Percentiles rank a stretch among this genome's conserved stretches.
Conservation (phyloP, 2,329 filamentous ascomycete genomes). For the Sclerotinia minor region DNA sequence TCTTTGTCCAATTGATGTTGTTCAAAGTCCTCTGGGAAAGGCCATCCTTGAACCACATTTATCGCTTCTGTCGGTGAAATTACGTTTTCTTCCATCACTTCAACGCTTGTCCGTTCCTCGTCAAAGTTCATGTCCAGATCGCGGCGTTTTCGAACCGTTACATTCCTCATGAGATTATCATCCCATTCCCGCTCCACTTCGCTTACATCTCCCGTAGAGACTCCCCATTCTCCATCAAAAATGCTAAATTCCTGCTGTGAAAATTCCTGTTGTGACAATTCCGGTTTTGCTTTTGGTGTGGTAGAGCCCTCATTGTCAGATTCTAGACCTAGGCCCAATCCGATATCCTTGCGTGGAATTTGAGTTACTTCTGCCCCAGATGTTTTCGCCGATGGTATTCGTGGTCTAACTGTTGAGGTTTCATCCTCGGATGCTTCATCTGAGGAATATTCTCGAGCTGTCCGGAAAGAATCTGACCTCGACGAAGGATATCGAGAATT, state of each 20-base stretch:
- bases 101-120: constrained; percentile 41
- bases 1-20: constrained; percentile 35
- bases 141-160: constrained; percentile 51
- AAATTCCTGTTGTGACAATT: constrained; percentile 46
- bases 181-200: constrained; percentile 58
- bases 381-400: constrained; percentile 32
- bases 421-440: constrained; percentile 50
- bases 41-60: constrained; percentile 42
- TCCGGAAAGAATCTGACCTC: constrained; percentile 67
- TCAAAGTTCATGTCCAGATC: constrained; percentile 30
- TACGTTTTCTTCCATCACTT: constrained; percentile 51
- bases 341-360: constrained; percentile 37
- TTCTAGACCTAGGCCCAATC: constrained; percentile 44
- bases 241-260: constrained; percentile 53
- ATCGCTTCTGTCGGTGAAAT: constrained; percentile 55
- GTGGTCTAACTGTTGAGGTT: constrained; percentile 45
- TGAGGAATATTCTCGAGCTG: constrained; percentile 66
- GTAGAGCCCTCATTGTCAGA: constrained; percentile 43
- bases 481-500: constrained; percentile 48
- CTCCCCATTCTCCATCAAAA: constrained; percentile 61
- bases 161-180: constrained; percentile 54
- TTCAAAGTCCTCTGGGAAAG: constrained; percentile 37
- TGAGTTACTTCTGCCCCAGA: constrained; percentile 31
- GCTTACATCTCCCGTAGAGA: constrained; percentile 41
- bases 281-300: constrained; percentile 38